Evolutionary conservation across 345 rosid genomes (phyloP), one percentile per base, ranked within the genome.

Genomic region (Noccaea bulbosa): DNA sequence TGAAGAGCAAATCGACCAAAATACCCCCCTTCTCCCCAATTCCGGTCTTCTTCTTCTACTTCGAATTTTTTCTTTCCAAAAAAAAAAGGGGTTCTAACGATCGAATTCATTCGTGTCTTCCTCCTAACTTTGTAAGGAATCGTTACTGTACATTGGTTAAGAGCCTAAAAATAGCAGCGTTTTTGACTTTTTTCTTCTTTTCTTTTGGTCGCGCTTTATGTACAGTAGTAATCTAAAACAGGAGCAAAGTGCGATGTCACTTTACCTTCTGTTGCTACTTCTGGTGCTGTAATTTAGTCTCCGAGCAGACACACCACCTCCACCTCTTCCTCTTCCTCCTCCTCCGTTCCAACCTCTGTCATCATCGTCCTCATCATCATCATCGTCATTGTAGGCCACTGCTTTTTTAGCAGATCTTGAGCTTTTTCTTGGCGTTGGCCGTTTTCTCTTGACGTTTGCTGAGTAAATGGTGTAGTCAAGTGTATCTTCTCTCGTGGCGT

Each of bases 401-500:
- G 62, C 17, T 70, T 76, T 76, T 30, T 64, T 76, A 57, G 75
- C 67, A 64, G 67, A 64, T 57, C 67, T 76, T 70, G 67, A 43
- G 8, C 34, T 33, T 70, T 76, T 76, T 24, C 75, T 76, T 12
- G 81, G 67, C 48, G 79, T 86, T 73, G 69, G 81, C 0, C 99
- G 88, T 71, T 92, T 95, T 71, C 91, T 81, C 78, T 95, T 95
- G 52, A 90, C 81, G 78, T 75, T 95, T 33, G 98, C 83, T 41
- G 99, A 89, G 78, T 86, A 95, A 11, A 83, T 78, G 1, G 88
- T 62, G 79, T 85, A 95, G 80, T 95, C 97, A 0, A 88, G 56
- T 20, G 97, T 81, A 71, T 92, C 98, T 75, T 95, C 99, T 79
- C 82, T 85, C 83, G 92, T 78, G 0, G 98, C 97, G 38, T 76